phyloP scores from a whole-genome alignment of 805 yeast species.

The Wickerhamiella australiensis region DNA sequence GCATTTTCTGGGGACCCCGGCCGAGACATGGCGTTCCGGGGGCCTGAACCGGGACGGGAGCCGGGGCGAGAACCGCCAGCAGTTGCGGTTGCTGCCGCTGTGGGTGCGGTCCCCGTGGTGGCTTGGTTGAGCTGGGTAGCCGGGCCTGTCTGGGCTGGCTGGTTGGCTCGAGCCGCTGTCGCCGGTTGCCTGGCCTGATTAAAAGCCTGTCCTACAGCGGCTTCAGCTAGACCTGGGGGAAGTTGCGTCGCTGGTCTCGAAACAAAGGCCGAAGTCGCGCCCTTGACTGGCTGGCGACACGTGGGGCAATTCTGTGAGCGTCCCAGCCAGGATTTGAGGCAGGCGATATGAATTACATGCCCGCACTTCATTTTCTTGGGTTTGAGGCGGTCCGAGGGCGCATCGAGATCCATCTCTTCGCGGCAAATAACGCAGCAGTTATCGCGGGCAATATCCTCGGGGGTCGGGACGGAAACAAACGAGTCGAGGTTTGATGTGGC shows the following conservation, averaged over 20 bases:
- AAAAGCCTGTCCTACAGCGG: neutral
- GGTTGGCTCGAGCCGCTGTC: neutral
- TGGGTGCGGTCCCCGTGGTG: neutral
- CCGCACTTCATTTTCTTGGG: conserved; percentile 78
- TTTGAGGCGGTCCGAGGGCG: conserved; percentile 32
- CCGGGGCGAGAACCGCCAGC: neutral
- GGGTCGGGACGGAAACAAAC: conserved; percentile 50
- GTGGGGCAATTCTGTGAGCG: conserved; percentile 89
- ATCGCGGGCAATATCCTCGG: conserved; percentile 47
- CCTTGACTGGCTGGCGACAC: conserved; percentile 35
- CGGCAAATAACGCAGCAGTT: conserved; percentile 77
- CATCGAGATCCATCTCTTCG: conserved; percentile 61
- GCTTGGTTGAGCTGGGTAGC: neutral
- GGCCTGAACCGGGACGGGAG: neutral
- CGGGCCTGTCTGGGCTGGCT: neutral
- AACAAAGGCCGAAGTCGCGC: conserved; percentile 8
- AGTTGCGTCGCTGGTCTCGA: neutral
- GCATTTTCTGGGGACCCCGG: neutral
- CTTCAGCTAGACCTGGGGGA: neutral
- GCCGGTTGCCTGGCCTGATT: too few relatives aligned
- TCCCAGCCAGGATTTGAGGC: conserved; percentile 86
- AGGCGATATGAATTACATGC: conserved; percentile 79
- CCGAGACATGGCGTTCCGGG: too few relatives aligned
- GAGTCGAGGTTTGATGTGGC: conserved; percentile 50
- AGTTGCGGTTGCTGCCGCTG: neutral